phyloP scores from a whole-genome alignment of 345 rosid genomes.

The Acer negundo region DNA sequence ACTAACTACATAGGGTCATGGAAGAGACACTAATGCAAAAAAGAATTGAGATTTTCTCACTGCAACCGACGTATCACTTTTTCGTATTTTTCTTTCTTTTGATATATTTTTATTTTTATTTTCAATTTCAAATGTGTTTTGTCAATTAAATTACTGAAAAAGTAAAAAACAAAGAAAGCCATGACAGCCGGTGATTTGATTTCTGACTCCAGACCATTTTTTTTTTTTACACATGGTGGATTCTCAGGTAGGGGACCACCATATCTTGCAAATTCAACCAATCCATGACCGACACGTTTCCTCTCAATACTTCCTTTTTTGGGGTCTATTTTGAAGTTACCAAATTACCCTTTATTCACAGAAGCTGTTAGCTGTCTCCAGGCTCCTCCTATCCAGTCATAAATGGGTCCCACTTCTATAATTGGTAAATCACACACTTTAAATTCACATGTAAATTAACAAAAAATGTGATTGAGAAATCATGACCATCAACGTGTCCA shows the following conservation, averaged over 20 bases:
- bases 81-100: background rate
- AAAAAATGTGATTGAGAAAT: background rate
- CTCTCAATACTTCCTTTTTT: too few species aligned
- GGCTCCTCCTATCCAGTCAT: too few species aligned
- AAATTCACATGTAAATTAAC: too few species aligned
- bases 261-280: conserved; percentile 5
- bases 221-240: background rate
- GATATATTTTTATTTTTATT: background rate
- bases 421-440: too few species aligned
- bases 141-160: background rate
- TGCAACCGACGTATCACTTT: background rate
- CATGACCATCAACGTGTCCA: background rate
- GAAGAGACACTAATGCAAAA: too few species aligned
- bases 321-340: too few species aligned
- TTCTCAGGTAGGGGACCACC: conserved; percentile 3
- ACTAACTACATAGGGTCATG: too few species aligned
- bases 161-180: background rate
- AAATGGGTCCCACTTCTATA: too few species aligned
- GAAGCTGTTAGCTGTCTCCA: too few species aligned
- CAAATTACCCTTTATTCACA: too few species aligned
- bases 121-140: background rate
- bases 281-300: background rate
- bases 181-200: conserved; percentile 5
- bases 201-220: too few species aligned
- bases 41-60: background rate